A percentile compares a stretch with the other conserved stretches of the same genome.
Conservation (phyloP, 202 grass and related monocot species). For the Panicum hallii region DNA sequence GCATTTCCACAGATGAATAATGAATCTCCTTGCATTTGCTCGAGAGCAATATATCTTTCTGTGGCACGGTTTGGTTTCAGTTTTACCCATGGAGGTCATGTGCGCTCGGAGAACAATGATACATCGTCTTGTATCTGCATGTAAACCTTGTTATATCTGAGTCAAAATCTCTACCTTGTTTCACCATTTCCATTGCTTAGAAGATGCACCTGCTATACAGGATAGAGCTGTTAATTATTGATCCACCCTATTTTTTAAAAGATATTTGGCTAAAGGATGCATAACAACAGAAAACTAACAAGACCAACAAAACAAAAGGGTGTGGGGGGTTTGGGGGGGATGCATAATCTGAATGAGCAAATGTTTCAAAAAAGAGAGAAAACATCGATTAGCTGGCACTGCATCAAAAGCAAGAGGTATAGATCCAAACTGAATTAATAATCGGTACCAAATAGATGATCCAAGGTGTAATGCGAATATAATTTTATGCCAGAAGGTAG, state of each 20-base stretch:
- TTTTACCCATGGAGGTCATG: slow-evolving; percentile 29
- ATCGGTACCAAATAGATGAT: slow-evolving; percentile 33
- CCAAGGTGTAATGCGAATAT: slow-evolving; percentile 22
- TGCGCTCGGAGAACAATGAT: slow-evolving; percentile 49
- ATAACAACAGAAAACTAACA: background rate
- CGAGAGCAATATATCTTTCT: slow-evolving; percentile 39
- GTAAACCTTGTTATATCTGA: slow-evolving; percentile 56
- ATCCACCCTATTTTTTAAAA: slow-evolving; percentile 7
- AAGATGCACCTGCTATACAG: slow-evolving; percentile 10
- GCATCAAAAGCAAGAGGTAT: slow-evolving; percentile 26
- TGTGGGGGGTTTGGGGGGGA: background rate
- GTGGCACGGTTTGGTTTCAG: slow-evolving; percentile 14
- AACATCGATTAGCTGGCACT: background rate
- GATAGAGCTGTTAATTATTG: background rate
- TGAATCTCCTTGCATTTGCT: slow-evolving; percentile 46
- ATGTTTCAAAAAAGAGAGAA: slow-evolving; percentile 22
- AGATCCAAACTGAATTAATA: slow-evolving; percentile 13
- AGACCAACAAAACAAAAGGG: background rate
- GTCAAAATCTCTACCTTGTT: slow-evolving; percentile 30
- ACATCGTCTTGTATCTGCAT: slow-evolving; percentile 42
- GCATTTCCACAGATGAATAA: slow-evolving; percentile 47
- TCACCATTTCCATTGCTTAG: slow-evolving; percentile 29
- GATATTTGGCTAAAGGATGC: background rate
- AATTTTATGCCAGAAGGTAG: slow-evolving; percentile 34
- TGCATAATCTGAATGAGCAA: slow-evolving; percentile 2